Evolutionary conservation across 2,329 filamentous ascomycete genomes (phyloP), one percentile per base, ranked within the genome.

Genomic region (Xylaria sp.): DNA sequence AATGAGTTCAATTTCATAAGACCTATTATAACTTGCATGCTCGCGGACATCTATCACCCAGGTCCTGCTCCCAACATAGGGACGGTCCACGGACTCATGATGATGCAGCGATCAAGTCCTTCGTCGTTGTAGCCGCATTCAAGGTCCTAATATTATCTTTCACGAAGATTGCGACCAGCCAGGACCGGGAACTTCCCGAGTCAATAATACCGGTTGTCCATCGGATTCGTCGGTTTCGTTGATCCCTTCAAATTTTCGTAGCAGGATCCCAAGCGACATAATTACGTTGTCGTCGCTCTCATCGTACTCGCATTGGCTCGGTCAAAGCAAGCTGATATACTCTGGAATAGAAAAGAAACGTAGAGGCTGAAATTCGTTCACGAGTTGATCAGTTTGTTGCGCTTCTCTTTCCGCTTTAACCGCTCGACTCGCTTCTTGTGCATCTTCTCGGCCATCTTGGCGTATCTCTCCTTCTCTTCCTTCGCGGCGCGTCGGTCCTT

Each of bases 381-480:
- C 62, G 85, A 87, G 73, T 87, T 87, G 69, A 89, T 72, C 73
- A 91, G 77, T 79, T 93, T 94, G 76, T 93, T 99, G 72, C 94
- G 86, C 87, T 97, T 97, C 81, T 99, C 94, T 76, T 91, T 90
- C 72, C 92, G 85, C 86, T 92, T 96, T 75, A 96, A 76, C 68
- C 94, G 85, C 77, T 99, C 94, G 10, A 97, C 88, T 63, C 92
- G 83, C 82, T 96, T 97, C 76, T 85, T 86, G 79, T 97, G 93
- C 94, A 99, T 97, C 80, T 94, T 97, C 78, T 92, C 91, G 18
- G 92, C 93, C 85, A 99, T 85, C 80, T 92, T 91, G 75, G 92
- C 91, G 73, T 93, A 97, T 67, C 93, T 82, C 71, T 92, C 91
- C 76, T 89, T 92, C 80, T 97, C 94, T 69, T 91, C 92, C 82